A percentile compares a stretch with the other conserved stretches of the same genome.
phyloP scores from a whole-genome alignment of 148 eudicot genomes.

The Camellia sinensis region DNA sequence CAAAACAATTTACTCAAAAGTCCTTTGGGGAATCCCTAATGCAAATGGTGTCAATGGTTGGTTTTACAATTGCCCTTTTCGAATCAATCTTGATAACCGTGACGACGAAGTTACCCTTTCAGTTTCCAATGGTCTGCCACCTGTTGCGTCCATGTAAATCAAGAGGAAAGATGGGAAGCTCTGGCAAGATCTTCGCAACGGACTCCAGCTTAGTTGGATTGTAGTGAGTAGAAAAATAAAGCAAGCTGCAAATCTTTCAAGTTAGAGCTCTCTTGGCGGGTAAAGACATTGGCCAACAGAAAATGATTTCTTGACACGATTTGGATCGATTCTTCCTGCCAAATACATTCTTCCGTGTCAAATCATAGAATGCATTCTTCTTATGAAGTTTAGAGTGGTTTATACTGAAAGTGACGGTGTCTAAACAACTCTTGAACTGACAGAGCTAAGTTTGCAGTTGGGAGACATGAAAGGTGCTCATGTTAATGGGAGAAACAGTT shows the following conservation, averaged over 20 bases:
- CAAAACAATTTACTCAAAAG: conserved; percentile 62
- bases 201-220: conserved; percentile 83
- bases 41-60: conserved; percentile 65
- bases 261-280: conserved; percentile 78
- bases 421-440: conserved; percentile 50
- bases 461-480: conserved; percentile 93
- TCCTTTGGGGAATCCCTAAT: conserved; percentile 79
- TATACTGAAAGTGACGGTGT: conserved; percentile 26
- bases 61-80: conserved; percentile 85
- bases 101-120: conserved; percentile 44
- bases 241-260: conserved; percentile 76
- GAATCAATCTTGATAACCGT: conserved; percentile 51
- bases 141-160: conserved; percentile 48
- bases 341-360: conserved; percentile 75
- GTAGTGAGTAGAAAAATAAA: conserved; percentile 60
- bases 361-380: conserved; percentile 70
- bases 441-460: conserved; percentile 81
- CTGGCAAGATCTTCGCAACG: conserved; percentile 67
- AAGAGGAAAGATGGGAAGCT: conserved; percentile 89
- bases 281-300: conserved; percentile 96
- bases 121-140: conserved; percentile 60
- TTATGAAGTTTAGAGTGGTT: conserved; percentile 58
- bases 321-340: conserved; percentile 88
- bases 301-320: conserved; percentile 67
- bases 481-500: conserved; percentile 79